Percentiles rank a stretch among this genome's conserved stretches.
phyloP scores from a whole-genome alignment of 2,329 filamentous ascomycete species.

The Sporothrix phasma region DNA sequence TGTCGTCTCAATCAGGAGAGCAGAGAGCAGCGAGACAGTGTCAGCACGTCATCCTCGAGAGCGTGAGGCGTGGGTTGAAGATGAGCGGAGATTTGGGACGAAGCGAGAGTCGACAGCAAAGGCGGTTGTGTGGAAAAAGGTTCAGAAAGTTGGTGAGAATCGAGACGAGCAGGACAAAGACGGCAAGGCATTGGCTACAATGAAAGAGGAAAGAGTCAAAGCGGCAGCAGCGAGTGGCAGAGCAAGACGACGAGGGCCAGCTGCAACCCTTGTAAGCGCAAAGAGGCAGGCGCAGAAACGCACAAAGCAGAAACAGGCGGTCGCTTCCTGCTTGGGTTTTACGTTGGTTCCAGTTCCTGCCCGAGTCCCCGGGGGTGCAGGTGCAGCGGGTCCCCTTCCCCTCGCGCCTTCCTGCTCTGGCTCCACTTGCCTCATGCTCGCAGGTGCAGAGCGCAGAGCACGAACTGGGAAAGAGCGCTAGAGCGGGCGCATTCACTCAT shows the following conservation, averaged over 20 bases:
- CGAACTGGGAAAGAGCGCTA: neutral
- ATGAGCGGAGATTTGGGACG: neutral
- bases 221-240: neutral
- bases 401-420: neutral
- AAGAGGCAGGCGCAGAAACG: constrained; percentile 2
- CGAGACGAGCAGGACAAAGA: neutral
- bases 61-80: neutral
- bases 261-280: neutral
- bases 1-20: neutral
- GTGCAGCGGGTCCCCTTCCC: constrained; percentile 3
- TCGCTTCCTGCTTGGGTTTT: constrained; percentile 11
- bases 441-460: neutral
- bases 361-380: constrained; percentile 4
- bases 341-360: constrained; percentile 13
- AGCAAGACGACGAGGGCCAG: too few relatives aligned
- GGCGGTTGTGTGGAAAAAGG: neutral
- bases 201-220: neutral
- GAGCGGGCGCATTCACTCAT: neutral
- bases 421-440: neutral
- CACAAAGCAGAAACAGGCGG: constrained; percentile 2
- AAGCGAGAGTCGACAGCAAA: neutral
- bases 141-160: constrained; percentile 4
- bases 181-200: constrained; percentile 1
- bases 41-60: constrained; percentile 3
- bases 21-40: neutral